Evolutionary conservation across 1,284 basidiomycete genomes (phyloP), one percentile per base, ranked within the genome.

Genomic region (Ustilago vetiveriae): DNA sequence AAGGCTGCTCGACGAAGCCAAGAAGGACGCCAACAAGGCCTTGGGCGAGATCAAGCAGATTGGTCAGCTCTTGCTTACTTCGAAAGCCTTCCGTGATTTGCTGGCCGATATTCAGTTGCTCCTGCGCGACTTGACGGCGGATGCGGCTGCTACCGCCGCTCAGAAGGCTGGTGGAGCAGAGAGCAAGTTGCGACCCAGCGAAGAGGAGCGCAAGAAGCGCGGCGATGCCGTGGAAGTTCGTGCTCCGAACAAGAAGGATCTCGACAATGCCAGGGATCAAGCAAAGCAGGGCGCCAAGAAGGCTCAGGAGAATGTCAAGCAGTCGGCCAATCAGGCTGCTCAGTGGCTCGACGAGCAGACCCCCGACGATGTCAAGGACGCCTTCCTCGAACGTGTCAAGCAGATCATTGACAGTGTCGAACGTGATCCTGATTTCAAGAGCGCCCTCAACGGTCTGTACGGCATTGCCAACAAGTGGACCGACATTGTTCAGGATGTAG

Each of bases 391-490:
- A 55, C 74, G 82, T 19, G 75, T 85, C 50, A 83, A 84, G 68
- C 57, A 82, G 58, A 81, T 84, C 49, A 63, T 79, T 37, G 56
- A 71, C 57, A 68, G 69, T 37, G 67, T 77, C 23, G 70, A 79
- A 67, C 44, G 72, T 44, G 81, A 83, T 57, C 79, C 82, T 30
- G 79, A 84, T 45, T 85, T 84, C 77, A 73, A 80, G 46, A 66
- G 82, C 42, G 74, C 83, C 1, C 70, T 85, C 75, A 79, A 82
- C 47, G 82, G 83, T 24, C 80, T 85, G 36, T 75, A 83, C 42
- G 48, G 59, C 48, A 76, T 85, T 30, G 75, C 82, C 72, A 84
- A 84, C 76, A 85, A 85, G 78, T 85, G 84, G 80, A 79, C 78
- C 29, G 62, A 77, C 54, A 83, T 83, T 69, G 83, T 82, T 4